Evolutionary conservation across 2,329 filamentous ascomycete species (phyloP).

Genomic region (Aspergillus viridinutans): DNA sequence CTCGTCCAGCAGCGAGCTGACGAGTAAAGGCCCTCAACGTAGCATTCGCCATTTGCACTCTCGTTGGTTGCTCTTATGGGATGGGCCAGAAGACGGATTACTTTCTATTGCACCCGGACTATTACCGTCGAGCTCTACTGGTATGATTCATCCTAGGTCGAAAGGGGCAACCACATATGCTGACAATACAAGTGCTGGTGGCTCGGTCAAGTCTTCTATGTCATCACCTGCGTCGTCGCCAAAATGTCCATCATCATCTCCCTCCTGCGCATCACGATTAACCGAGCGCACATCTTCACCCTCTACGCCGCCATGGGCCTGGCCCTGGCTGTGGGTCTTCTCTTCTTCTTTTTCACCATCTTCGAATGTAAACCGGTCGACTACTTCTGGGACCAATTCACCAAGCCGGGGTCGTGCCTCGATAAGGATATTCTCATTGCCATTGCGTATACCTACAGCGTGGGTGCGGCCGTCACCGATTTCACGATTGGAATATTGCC

Average conservation of each 20-base stretch:
- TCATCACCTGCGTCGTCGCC: constrained; percentile 42
- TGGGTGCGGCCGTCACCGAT: constrained; percentile 43
- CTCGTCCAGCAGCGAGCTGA: neutral
- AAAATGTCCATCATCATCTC: constrained; percentile 51
- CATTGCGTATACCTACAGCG: constrained; percentile 50
- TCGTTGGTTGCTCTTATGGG: constrained; percentile 22
- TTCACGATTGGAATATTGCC: constrained; percentile 50
- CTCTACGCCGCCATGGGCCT: constrained; percentile 44
- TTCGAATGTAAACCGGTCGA: constrained; percentile 49
- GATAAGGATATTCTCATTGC: constrained; percentile 45
- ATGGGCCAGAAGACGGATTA: constrained; percentile 18
- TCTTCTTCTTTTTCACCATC: constrained; percentile 48
- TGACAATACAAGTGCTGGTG: constrained; percentile 39
- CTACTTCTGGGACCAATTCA: constrained; percentile 44
- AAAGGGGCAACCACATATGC: neutral
- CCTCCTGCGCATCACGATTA: constrained; percentile 47
- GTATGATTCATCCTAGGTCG: constrained; percentile 11
- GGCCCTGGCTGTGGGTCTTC: constrained; percentile 39
- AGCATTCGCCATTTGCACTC: constrained; percentile 24
- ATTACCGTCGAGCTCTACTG: constrained; percentile 20
- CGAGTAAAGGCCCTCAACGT: constrained; percentile 20
- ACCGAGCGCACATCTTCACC: constrained; percentile 43
- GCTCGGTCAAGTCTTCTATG: constrained; percentile 50
- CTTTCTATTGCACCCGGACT: constrained; percentile 14
- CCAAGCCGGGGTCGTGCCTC: constrained; percentile 40